A percentile compares a stretch with the other conserved stretches of the same genome.
phyloP scores from a whole-genome alignment of 2,329 filamentous ascomycete species.

The Pseudohalonectria lignicola region DNA sequence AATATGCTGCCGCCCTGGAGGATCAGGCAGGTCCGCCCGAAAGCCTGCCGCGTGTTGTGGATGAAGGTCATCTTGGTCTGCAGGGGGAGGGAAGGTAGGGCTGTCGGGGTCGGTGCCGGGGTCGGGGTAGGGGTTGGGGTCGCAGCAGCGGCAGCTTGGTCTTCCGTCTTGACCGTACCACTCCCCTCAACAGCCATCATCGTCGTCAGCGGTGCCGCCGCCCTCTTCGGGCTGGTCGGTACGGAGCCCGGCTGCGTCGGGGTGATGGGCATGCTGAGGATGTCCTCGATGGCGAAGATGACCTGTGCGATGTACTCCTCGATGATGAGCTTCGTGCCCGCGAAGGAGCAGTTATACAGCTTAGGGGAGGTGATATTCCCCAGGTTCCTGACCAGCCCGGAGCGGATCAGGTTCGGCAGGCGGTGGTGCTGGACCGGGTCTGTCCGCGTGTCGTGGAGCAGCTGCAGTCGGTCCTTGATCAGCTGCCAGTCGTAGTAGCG shows the following conservation, averaged over 20 bases:
- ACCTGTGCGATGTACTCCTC: slow-evolving; percentile 85
- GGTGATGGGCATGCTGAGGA: slow-evolving; percentile 53
- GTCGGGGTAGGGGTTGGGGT: not conserved
- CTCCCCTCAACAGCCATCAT: no score
- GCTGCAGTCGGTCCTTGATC: slow-evolving; percentile 65
- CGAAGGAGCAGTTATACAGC: slow-evolving; percentile 76
- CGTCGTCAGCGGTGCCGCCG: no score
- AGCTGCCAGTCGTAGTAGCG: slow-evolving; percentile 79
- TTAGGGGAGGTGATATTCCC: slow-evolving; percentile 78
- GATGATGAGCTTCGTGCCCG: slow-evolving; percentile 81
- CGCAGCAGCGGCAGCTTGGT: no score
- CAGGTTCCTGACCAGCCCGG: slow-evolving; percentile 72
- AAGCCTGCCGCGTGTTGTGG: slow-evolving; percentile 78
- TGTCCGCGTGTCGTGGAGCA: slow-evolving; percentile 57
- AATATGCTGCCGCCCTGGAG: slow-evolving; percentile 88
- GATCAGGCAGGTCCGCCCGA: slow-evolving; percentile 76
- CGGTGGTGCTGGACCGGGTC: slow-evolving; percentile 18
- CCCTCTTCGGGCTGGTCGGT: not conserved
- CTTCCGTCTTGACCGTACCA: no score
- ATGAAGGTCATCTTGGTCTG: slow-evolving; percentile 21
- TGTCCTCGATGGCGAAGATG: slow-evolving; percentile 68
- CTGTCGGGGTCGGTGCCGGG: not conserved
- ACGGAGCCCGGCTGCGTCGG: not conserved
- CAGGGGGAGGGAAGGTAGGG: not conserved
- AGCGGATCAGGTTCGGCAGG: slow-evolving; percentile 70